phyloP scores from a whole-genome alignment of 2,329 filamentous ascomycete species.

The Phialophora verrucosa region DNA sequence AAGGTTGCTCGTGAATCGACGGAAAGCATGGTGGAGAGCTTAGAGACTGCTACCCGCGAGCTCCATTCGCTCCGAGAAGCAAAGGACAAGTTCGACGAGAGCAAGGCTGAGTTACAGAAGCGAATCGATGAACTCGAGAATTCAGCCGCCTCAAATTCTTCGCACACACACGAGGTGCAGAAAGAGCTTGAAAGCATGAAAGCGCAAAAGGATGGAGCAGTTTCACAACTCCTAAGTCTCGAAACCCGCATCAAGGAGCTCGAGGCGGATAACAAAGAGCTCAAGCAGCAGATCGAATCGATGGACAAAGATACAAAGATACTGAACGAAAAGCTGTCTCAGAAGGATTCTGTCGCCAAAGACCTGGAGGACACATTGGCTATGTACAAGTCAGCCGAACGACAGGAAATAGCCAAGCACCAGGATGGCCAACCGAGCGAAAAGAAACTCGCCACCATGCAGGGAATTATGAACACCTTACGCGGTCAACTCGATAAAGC shows the following conservation, averaged over 20 bases:
- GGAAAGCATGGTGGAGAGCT: conserved; percentile 66
- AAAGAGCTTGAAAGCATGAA: conserved; percentile 49
- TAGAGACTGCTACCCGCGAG: conserved; percentile 71
- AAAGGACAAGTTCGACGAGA: conserved; percentile 55
- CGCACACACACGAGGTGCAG: conserved; percentile 43
- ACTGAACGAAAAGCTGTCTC: conserved; percentile 43
- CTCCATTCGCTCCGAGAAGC: conserved; percentile 61
- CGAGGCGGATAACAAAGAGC: conserved; percentile 41
- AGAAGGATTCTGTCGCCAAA: conserved; percentile 41
- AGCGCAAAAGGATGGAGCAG: conserved; percentile 49
- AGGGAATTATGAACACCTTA: conserved; percentile 61
- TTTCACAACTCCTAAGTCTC: conserved; percentile 47
- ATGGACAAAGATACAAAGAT: conserved; percentile 35
- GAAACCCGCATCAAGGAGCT: conserved; percentile 40
- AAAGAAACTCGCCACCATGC: conserved; percentile 61
- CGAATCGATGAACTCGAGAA: conserved; percentile 52
- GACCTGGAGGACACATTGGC: conserved; percentile 40
- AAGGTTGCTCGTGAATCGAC: conserved; percentile 73
- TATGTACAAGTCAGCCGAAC: conserved; percentile 35
- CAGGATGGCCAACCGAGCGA: conserved; percentile 51
- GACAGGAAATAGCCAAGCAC: conserved; percentile 35
- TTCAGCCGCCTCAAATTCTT: conserved; percentile 39
- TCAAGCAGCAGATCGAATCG: conserved; percentile 38
- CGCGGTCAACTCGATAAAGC: conserved; percentile 61
- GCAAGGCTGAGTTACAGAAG: conserved; percentile 50